A percentile compares a stretch with the other conserved stretches of the same genome.
These are phyloP conservation scores for Debaryomycetaceae sp. DNA, from an alignment of 1,139 yeast genomes.

Conservation along the genomic window DNA sequence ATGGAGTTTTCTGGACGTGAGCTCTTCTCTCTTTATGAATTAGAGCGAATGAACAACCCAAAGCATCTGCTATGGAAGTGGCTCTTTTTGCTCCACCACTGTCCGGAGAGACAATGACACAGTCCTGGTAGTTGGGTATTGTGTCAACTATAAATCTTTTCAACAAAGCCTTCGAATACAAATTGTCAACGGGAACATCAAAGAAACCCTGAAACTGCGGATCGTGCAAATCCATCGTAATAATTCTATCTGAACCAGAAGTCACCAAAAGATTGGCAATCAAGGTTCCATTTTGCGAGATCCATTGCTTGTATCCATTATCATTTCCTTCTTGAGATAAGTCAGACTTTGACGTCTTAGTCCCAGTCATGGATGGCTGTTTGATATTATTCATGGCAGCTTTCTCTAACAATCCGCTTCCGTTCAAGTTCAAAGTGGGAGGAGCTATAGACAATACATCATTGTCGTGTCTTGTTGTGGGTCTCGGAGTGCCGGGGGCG, in stretches of 20 bases:
- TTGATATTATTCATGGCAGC: slow-evolving; percentile 14
- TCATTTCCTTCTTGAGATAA: slow-evolving; percentile 41
- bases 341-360: slow-evolving; percentile 27
- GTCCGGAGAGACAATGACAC: slow-evolving; percentile 91
- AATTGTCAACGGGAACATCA: slow-evolving; percentile 87
- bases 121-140: slow-evolving; percentile 71
- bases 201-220: slow-evolving; percentile 94
- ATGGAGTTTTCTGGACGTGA: slow-evolving; percentile 33
- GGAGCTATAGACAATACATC: slow-evolving; percentile 8
- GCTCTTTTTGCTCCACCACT: slow-evolving; percentile 99
- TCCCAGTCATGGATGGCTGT: slow-evolving; percentile 21
- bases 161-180: slow-evolving; percentile 79
- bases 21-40: slow-evolving; percentile 92
- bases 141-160: slow-evolving; percentile 74
- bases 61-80: slow-evolving; percentile 85
- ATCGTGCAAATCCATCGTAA: slow-evolving; percentile 97
- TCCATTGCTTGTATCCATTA: slow-evolving; percentile 89
- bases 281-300: slow-evolving; percentile 91
- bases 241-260: slow-evolving; percentile 95
- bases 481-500: slow-evolving; percentile 60
- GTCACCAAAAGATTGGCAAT: slow-evolving; percentile 84
- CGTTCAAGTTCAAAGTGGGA: slow-evolving; percentile 13
- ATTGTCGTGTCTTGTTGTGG: slow-evolving; percentile 23
- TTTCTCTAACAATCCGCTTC: slow-evolving; percentile 11
- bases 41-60: slow-evolving; percentile 88